Evolutionary conservation across 169 alveolate genomes (phyloP), one percentile per base, ranked within the genome.

Genomic region (Theileria orientalis): DNA sequence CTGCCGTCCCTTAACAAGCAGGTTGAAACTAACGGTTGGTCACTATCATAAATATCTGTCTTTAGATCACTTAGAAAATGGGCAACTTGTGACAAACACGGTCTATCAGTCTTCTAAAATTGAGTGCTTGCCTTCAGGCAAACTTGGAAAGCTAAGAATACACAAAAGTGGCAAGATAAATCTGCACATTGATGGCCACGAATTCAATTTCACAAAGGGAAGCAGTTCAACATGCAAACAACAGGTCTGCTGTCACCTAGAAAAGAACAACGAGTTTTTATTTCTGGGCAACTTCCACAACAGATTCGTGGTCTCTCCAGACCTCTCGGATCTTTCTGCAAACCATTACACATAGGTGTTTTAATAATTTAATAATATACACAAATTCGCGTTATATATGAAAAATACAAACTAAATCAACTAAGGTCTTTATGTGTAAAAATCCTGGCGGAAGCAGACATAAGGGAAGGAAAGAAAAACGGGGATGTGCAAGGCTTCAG

Each of bases 291-390:
- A 79, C 44, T 72, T 67, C 30, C 75, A 49, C 83, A 71, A 66
- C 29, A 61, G 76, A 37, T 79, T 79, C 60, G 87, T 79, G 32
- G 83, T 72, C 14, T 79, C 83, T 14, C 87, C 87, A 25, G 83
- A 79, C 49, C 49, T 71, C 42, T 21, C 47, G 16, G 56, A 52
- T 42, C 44, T 56, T 9, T 25, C 37, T 0, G 37, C 66, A 8
- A 27, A 56, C 37, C 57, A 62, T 19, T 29, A 41, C 52, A 62
- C 71, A 62, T 44, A 37, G 56, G 7, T 62, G 9, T 59, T 30
- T 33, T 27, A 59, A 33, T n/a, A n/a, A 42, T 42, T 13, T 42
- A 13, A 42, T 42, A 42, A 42, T 42, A 16, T 42, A 42, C 13
- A 13, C 52, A 42, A 42, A 13, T 13, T 16, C 19, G 16, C 16